phyloP scores from a whole-genome alignment of 2,329 filamentous ascomycete genomes.

The Aplosporella prunicola region DNA sequence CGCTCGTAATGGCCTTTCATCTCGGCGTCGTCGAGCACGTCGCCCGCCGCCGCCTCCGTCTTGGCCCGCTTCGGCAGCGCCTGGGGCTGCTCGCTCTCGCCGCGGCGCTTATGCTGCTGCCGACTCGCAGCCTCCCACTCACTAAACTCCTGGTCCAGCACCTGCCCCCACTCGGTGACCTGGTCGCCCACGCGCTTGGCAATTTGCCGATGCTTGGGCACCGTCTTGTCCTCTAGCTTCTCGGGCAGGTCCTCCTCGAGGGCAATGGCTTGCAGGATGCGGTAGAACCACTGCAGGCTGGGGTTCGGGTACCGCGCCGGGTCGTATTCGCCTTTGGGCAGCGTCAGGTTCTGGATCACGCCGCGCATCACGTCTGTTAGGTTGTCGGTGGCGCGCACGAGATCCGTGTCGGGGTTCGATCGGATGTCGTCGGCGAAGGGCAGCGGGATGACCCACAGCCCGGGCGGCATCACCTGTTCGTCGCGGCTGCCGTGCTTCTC shows the following conservation, averaged over 20 bases:
- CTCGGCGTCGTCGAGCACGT: conserved; percentile 30
- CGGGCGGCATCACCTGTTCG: conserved; percentile 65
- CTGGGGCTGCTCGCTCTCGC: conserved; percentile 14
- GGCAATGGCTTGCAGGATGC: conserved; percentile 81
- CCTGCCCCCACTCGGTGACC: conserved; percentile 65
- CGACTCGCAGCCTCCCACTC: conserved; percentile 29
- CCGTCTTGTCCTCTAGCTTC: conserved; percentile 63
- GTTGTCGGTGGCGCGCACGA: conserved; percentile 45
- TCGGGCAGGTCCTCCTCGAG: conserved; percentile 85
- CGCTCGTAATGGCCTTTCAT: conserved; percentile 37
- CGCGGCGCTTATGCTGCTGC: conserved; percentile 26
- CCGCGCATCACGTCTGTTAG: conserved; percentile 74
- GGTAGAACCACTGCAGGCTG: conserved; percentile 89
- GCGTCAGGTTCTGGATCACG: conserved; percentile 75
- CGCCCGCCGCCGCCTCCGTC: conserved; percentile 20
- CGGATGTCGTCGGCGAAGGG: conserved; percentile 87
- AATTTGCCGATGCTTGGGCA: conserved; percentile 79
- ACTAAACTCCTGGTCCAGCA: conserved; percentile 51
- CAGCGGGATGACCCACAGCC: conserved; percentile 79
- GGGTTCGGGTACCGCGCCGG: conserved; percentile 86
- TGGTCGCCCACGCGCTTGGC: conserved; percentile 77
- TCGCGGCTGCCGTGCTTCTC: conserved; percentile 54
- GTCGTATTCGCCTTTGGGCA: conserved; percentile 78
- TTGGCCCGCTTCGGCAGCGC: conserved; percentile 38
- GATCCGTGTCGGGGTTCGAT: conserved; percentile 54